These are phyloP conservation scores for Sporothrix pseudoabietina DNA, from an alignment of 2,329 filamentous ascomycete genomes.

Conservation along the genomic window DNA sequence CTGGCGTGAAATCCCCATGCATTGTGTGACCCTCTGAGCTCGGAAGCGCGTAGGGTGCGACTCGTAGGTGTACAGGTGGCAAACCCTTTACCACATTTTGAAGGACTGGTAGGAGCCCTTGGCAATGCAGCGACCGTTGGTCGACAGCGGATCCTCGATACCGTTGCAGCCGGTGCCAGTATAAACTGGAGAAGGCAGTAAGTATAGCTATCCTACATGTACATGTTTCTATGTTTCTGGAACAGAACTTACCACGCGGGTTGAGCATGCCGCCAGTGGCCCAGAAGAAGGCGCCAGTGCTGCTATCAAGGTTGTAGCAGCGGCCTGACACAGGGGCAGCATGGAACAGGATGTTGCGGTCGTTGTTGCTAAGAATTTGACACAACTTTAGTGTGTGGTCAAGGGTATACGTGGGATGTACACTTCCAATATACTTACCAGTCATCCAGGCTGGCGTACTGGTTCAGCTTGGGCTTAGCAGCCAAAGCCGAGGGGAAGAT, in stretches of 20 bases:
- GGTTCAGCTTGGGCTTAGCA: constrained; percentile 17
- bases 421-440: not conserved
- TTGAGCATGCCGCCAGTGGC: constrained; percentile 22
- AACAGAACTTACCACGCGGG: not conserved
- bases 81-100: constrained; percentile 9
- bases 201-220: not conserved
- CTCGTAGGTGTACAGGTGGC: not conserved
- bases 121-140: constrained; percentile 2
- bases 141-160: constrained; percentile 15
- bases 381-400: not conserved
- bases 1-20: not conserved
- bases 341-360: constrained; percentile 19
- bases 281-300: constrained; percentile 14
- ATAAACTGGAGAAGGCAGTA: not conserved
- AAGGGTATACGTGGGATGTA: not conserved
- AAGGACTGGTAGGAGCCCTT: constrained; percentile 20
- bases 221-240: too few relatives aligned
- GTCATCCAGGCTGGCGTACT: constrained; percentile 15
- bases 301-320: constrained; percentile 16
- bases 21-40: too few relatives aligned
- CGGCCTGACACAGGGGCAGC: constrained; percentile 16
- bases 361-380: not conserved
- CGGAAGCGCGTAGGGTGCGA: too few relatives aligned
- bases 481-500: not conserved
- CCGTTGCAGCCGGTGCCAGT: not conserved